These are phyloP conservation scores for Sarocladiaceae sp. DNA, from an alignment of 2,329 filamentous ascomycete genomes.

Conservation along the genomic window DNA sequence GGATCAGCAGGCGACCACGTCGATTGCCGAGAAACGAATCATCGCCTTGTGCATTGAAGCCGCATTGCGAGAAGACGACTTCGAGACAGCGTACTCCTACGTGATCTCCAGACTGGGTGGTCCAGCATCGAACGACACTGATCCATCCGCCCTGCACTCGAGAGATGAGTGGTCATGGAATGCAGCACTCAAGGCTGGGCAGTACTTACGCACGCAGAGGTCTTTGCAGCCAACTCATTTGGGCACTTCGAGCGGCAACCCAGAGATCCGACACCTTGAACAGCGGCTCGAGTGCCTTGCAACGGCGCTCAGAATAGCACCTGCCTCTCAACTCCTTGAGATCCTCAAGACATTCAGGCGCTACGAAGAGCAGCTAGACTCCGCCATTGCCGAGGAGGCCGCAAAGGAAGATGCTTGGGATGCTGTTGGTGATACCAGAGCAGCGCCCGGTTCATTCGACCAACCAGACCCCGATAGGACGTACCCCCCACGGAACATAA, in stretches of 20 bases:
- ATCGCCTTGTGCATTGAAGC: slow-evolving; percentile 78
- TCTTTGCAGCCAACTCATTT: slow-evolving; percentile 56
- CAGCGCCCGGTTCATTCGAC: slow-evolving; percentile 53
- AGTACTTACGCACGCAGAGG: slow-evolving; percentile 56
- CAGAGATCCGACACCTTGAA: slow-evolving; percentile 67
- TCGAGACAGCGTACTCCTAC: slow-evolving; percentile 84
- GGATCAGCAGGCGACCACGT: slow-evolving; percentile 24
- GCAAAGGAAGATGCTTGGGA: slow-evolving; percentile 69
- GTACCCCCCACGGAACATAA: slow-evolving; percentile 27
- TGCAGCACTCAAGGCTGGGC: slow-evolving; percentile 73
- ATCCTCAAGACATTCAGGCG: slow-evolving; percentile 71
- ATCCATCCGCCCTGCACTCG: slow-evolving; percentile 14
- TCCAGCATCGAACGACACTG: neutral
- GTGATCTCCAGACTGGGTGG: slow-evolving; percentile 64
- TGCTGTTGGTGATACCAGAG: slow-evolving; percentile 54
- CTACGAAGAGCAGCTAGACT: slow-evolving; percentile 73
- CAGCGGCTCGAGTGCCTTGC: slow-evolving; percentile 78
- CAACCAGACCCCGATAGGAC: slow-evolving; percentile 20
- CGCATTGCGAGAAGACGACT: slow-evolving; percentile 71
- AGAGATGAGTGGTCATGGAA: slow-evolving; percentile 72
- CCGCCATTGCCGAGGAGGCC: slow-evolving; percentile 61
- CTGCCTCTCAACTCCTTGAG: slow-evolving; percentile 64
- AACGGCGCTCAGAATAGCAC: slow-evolving; percentile 70
- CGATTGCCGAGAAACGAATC: slow-evolving; percentile 59
- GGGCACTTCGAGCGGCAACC: slow-evolving; percentile 54